phyloP scores from a whole-genome alignment of 1,284 basidiomycete species.

The Cutaneotrichosporon mucoides region DNA sequence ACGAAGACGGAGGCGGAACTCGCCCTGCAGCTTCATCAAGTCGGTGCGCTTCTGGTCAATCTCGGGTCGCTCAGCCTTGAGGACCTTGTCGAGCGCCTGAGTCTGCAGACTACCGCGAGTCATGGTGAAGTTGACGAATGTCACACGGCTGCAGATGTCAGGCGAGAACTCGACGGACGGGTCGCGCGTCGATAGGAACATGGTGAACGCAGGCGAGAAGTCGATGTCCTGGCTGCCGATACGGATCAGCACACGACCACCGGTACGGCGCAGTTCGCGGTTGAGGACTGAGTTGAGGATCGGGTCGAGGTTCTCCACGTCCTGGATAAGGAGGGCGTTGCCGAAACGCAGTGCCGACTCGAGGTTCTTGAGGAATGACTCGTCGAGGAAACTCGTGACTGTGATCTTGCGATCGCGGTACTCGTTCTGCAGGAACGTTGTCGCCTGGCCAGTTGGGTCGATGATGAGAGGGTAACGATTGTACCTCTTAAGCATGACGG shows the following conservation, averaged over 20 bases:
- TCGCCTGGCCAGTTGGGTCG: conserved; percentile 98
- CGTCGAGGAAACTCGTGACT: conserved; percentile 96
- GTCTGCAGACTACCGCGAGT: conserved; percentile 96
- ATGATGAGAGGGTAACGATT: conserved; percentile 97
- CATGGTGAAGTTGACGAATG: conserved; percentile 99
- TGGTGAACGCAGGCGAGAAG: conserved; percentile 97
- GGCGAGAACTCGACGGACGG: conserved; percentile 97
- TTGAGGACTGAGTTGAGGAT: conserved; percentile 97
- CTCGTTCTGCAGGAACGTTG: conserved; percentile 87
- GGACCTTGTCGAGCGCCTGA: conserved; percentile 93
- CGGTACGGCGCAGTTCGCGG: conserved; percentile 90
- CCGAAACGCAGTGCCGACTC: conserved; percentile 99
- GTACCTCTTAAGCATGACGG: conserved; percentile 98
- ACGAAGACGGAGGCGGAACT: conserved; percentile 88
- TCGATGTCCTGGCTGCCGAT: conserved; percentile 99
- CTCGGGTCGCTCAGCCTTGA: conserved; percentile 94
- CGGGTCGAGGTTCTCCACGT: conserved; percentile 96
- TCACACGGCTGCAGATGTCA: conserved; percentile 97
- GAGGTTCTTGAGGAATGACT: conserved; percentile 95
- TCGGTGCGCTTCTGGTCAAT: conserved; percentile 97
- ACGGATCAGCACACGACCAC: conserved; percentile 94
- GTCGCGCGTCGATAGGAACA: conserved; percentile 97
- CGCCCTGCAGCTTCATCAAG: conserved; percentile 96
- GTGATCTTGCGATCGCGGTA: conserved; percentile 96
- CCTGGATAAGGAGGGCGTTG: conserved; percentile 93